phyloP scores from a whole-genome alignment of 345 rosid species.

The Euphorbia pulcherrima region DNA sequence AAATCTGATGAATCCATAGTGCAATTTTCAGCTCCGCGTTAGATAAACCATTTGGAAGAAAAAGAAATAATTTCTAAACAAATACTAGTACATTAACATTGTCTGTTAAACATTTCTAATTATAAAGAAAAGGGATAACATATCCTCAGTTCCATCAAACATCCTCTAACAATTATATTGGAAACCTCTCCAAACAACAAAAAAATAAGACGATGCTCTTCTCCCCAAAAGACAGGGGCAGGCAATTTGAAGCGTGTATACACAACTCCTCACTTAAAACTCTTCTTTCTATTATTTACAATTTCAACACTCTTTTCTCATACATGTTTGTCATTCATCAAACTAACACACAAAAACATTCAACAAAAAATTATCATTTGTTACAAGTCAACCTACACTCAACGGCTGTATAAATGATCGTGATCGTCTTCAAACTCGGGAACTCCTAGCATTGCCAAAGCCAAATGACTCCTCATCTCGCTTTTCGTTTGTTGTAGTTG shows the following conservation, averaged over 20 bases:
- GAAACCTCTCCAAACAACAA: too few species aligned
- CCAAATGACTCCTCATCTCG: constrained; percentile 83
- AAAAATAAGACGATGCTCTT: not conserved
- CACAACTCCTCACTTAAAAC: constrained; percentile 26
- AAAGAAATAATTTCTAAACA: too few species aligned
- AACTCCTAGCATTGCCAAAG: constrained; percentile 86
- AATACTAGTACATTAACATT: too few species aligned
- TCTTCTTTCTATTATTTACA: constrained; percentile 35
- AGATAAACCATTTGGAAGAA: too few species aligned
- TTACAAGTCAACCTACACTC: constrained; percentile 16
- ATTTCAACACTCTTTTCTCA: constrained; percentile 11
- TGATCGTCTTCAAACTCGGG: constrained; percentile 58
- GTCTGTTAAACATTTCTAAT: too few species aligned
- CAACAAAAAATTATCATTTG: constrained; percentile 4
- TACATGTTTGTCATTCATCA: constrained; percentile 17
- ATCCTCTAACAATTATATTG: too few species aligned
- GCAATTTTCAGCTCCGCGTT: too few species aligned
- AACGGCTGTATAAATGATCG: constrained; percentile 50
- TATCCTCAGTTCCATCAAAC: too few species aligned
- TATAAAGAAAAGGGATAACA: too few species aligned
- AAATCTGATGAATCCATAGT: too few species aligned
- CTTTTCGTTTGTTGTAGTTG: constrained; percentile 58
- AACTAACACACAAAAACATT: not conserved
- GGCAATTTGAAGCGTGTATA: constrained; percentile 26
- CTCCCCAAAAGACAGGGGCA: constrained; percentile 9